Base-by-base conservation (phyloP, 805 yeast species). In the Barnettozyma sucrosica region DNA sequence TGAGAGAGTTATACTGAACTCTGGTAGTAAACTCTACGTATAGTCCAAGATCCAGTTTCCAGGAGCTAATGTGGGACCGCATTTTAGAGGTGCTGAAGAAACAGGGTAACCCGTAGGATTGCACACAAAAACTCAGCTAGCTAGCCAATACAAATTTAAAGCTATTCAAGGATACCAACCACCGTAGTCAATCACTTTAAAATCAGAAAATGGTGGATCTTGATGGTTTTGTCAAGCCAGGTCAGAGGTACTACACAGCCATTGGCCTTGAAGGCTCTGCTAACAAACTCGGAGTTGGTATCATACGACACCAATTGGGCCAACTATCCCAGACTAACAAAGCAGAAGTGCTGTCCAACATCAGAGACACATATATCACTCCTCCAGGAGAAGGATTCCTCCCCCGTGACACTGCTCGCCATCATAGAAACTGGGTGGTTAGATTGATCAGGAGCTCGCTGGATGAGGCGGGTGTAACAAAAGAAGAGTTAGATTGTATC, bases 341-440 rank as follows among this genome's bases (percentile, higher is more conserved):
- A 34, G 95, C 96, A 0, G 77, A 76, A 49, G 85, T 93, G 1
- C 71, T 93, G 30, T 71, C 96, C n/a, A 93, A 93, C 65, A 81
- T 93, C 36, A 77, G 99, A 72, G 96, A 93, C 64, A 93, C 99
- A 0, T 93, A 92, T 62, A 74, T 86, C 28, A 85, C 98, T 1
- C 99, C 99, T 8, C 96, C 98, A 1, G 99, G 99, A 2, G 97
- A 93, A 67, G 99, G 99, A 1, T 93, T 93, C 58, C 67, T 93
- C 39, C 99, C 99, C 1, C 68, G 98, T 50, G 99, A 93, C 61
- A 89, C 97, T 0, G 98, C 99, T 5, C 74, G 96, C 55, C 99
- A 93, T 63, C 99, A 93, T 64, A 69, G 97, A 38, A 88, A 89
- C 66, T 92, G 97, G 97, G 95, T 83, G 20, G 90, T 87, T 1